Conservation (phyloP, 2,329 filamentous ascomycete species). For the Fusarium albosuccineum region DNA sequence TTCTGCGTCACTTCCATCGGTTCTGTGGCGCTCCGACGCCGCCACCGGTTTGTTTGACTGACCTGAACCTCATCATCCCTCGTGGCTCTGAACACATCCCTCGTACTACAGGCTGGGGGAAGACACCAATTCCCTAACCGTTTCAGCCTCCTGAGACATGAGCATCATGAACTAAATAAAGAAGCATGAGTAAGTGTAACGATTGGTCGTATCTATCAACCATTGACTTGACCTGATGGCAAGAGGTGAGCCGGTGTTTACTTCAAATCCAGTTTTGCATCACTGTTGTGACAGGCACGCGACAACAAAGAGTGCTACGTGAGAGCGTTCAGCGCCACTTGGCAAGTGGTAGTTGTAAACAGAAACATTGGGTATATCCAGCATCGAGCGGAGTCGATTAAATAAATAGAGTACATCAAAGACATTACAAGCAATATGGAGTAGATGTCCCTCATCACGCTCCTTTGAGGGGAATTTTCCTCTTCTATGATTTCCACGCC, state of each 20-base stretch:
- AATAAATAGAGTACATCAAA: constrained; percentile 19
- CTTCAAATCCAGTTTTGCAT: too few species aligned
- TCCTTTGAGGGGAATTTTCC: constrained; percentile 13
- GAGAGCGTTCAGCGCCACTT: too few species aligned
- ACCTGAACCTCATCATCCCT: background rate
- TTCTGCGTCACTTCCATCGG: constrained; percentile 4
- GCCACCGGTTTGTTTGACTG: background rate
- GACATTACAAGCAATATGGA: constrained; percentile 22
- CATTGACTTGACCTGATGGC: too few species aligned
- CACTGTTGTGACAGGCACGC: too few species aligned
- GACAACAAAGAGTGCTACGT: too few species aligned
- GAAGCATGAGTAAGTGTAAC: too few species aligned
- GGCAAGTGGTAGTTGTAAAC: background rate
- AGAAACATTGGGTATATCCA: background rate
- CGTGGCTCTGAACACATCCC: background rate
- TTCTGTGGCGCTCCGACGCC: constrained; percentile 22
- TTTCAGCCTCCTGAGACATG: background rate
- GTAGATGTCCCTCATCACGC: constrained; percentile 2
- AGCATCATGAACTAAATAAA: too few species aligned
- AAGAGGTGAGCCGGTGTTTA: too few species aligned
- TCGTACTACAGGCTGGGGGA: too few species aligned
- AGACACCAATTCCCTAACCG: too few species aligned
- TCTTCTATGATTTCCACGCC: constrained; percentile 17
- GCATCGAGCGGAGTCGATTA: constrained; percentile 22
- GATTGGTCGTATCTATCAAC: too few species aligned